Evolutionary conservation across 176 grass and related monocot species (phyloP), one percentile per base, ranked within the genome.

Genomic region (Avena sativa): DNA sequence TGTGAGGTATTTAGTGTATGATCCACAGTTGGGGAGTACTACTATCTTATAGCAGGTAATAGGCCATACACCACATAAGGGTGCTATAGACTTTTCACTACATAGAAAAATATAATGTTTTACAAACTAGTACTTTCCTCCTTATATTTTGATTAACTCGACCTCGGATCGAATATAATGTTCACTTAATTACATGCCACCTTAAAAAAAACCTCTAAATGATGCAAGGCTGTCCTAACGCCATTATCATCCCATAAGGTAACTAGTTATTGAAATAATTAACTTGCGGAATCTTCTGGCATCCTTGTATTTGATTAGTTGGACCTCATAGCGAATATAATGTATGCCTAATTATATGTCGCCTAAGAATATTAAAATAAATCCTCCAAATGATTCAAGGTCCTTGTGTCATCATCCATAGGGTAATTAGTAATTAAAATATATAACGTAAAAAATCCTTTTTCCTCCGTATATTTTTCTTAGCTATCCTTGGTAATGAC

Each of bases 1-100:
- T 74, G 71, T 48, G 40, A 72, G 19, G 20, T 38, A 47, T 72
- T 47, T 43, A 21, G 10, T 50, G 12, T 74, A 74, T 75, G 72
- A 75, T 51, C 21, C 21, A 75, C 11, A 14, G 32, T 34, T 53
- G 14, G 25, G 51, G 49, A 76, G 49, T 55, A 26, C 14, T 32
- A 30, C 14, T 55, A 34, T 50, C 15, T 76, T 17, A 76, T 55
- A 17, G 74, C 28, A 19, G 8, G 26, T 55, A 76, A 30, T 34
- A 55, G 49, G 8, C 51, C 49, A 76, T 76, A 52, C 74, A 76
- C 8, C 74, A 76, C 15, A 76, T 20, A 76, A 76, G 74, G 74
- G 14, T 76, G 15, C 4, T 55, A 76, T 9, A 55, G n/a, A 25
- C 14, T 34, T 53, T 76, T 56, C 34, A 34, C 25, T 34, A 4